phyloP scores from a whole-genome alignment of 306 rosid species.

The Delonix regia region DNA sequence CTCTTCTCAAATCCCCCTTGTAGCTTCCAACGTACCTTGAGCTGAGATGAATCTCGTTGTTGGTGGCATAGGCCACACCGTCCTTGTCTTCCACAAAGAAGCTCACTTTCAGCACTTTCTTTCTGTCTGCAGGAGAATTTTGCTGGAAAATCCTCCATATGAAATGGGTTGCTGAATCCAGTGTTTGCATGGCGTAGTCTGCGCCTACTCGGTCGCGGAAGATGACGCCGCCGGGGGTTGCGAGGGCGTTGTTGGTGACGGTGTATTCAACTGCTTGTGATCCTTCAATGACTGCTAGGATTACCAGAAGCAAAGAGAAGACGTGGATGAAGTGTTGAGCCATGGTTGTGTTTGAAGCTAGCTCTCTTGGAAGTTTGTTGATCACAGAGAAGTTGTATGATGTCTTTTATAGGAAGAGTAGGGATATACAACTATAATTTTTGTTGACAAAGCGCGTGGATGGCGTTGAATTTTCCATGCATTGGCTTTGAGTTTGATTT shows the following conservation, averaged over 20 bases:
- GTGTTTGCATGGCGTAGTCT: slow-evolving; percentile 31
- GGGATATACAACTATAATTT: too few relatives aligned
- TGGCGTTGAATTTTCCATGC: background rate
- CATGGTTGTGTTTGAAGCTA: background rate
- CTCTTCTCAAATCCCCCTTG: slow-evolving; percentile 46
- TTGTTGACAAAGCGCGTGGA: too few relatives aligned
- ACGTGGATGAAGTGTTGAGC: background rate
- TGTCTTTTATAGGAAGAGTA: background rate
- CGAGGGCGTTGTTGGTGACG: background rate
- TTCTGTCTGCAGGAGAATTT: slow-evolving; percentile 32
- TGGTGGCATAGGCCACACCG: slow-evolving; percentile 37
- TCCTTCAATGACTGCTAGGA: background rate
- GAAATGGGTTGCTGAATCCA: slow-evolving; percentile 40
- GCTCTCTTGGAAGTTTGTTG: background rate
- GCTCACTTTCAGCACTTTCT: slow-evolving; percentile 19
- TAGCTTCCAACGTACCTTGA: slow-evolving; percentile 42
- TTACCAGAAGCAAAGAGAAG: background rate
- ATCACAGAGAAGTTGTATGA: background rate
- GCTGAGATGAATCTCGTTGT: slow-evolving; percentile 48
- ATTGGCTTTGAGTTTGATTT: background rate
- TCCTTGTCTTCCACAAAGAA: slow-evolving; percentile 41
- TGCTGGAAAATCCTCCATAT: slow-evolving; percentile 38
- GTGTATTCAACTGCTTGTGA: background rate
- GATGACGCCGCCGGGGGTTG: background rate
- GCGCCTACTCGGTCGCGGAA: slow-evolving; percentile 26